Base-by-base conservation (phyloP, 768 basidiomycete genomes). In the Leccinum ochraceum region DNA sequence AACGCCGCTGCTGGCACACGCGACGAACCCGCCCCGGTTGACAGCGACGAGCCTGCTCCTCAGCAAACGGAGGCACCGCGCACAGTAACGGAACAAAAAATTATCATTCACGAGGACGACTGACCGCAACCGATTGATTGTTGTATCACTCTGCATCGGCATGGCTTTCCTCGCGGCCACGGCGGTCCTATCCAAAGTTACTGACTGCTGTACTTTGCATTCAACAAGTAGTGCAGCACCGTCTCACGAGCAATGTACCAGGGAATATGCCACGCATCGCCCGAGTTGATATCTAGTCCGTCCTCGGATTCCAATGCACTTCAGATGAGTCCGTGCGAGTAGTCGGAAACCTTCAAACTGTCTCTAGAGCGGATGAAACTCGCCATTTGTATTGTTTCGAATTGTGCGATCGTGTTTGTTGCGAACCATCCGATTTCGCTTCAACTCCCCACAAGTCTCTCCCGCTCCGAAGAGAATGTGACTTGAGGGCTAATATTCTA, bases 81-180 rank as follows among this genome's bases (percentile, higher is more conserved):
- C 30, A 66, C 79, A 56, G 67, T 74, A 26, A 73, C 78, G 20
- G 74, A 71, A 42, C 74, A 75, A 28, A 77, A 71, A 50, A 80
- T 85, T 58, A 71, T 63, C 3, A 81, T 85, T 55, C 80, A 83
- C 61, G 83, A 85, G 60, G 83, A 84, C 57, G 80, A 83, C 54
- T 83, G 65, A 72, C 26, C 16, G 22, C 20, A 48, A 24, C 22
- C 52, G 17, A 37, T 61, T n/a, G 4, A 36, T 39, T 24, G 34
- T 62, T 62, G 28, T 13, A 39, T 22, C 48, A n/a, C 34, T 39
- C 17, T 26, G 39, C 24, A 26, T 37, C 32, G 34, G 24, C 39
- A 16, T 24, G 24, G 16, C 26, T 57, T 56, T 22, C 53, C 46
- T 20, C 48, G 32, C 42, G 26, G 24, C 10, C 3, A 28, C 11